Conservation (phyloP, 1,284 basidiomycete species). For the Sporisorium reilianum region DNA sequence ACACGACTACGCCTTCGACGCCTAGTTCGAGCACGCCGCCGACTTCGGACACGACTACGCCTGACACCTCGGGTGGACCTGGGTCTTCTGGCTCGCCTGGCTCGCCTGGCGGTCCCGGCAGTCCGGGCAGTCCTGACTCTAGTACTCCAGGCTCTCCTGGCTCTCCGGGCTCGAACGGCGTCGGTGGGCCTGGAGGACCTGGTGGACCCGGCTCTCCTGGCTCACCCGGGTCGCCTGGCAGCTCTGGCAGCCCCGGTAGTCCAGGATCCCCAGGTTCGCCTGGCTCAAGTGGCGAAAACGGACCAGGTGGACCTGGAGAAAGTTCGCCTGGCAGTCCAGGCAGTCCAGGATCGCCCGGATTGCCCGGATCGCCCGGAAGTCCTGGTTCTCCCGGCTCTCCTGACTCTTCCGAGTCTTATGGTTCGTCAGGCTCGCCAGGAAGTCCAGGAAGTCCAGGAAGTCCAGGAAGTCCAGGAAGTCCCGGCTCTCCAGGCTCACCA, state of each 20-base stretch:
- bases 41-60: background rate
- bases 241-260: too few relatives aligned
- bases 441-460: too few relatives aligned
- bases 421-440: too few relatives aligned
- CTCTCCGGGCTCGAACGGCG: background rate
- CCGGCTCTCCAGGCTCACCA: background rate
- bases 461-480: background rate
- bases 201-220: slow-evolving; percentile 8
- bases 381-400: background rate
- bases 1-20: background rate
- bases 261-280: background rate
- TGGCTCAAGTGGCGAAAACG: too few relatives aligned
- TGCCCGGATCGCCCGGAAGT: too few relatives aligned
- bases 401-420: too few relatives aligned
- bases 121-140: background rate
- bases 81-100: background rate
- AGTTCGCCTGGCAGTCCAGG: too few relatives aligned
- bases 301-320: too few relatives aligned
- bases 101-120: background rate
- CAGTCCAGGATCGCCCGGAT: too few relatives aligned
- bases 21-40: background rate
- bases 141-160: slow-evolving; percentile 4
- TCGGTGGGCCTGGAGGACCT: background rate
- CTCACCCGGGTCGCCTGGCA: background rate
- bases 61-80: background rate